Evolutionary conservation across 2,329 filamentous ascomycete species (phyloP).

Genomic region (Penicillium sp.): DNA sequence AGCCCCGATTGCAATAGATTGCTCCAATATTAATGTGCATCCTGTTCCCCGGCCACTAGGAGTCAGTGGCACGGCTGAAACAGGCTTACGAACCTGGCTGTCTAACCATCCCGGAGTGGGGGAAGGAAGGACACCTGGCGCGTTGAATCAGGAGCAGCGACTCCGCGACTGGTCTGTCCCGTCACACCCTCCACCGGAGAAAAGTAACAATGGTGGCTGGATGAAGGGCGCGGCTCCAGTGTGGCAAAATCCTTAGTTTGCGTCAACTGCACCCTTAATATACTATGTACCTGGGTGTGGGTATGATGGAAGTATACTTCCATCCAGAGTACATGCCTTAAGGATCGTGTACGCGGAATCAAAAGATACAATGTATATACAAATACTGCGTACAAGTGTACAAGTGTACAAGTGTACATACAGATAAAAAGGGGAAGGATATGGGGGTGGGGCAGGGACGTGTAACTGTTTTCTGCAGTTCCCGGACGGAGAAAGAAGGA

Average conservation of each 20-base stretch:
- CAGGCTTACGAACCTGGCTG: slow-evolving; percentile 12
- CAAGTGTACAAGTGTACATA: neutral
- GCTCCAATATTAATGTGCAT: neutral
- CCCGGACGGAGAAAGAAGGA: slow-evolving; percentile 14
- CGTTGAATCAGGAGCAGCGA: neutral
- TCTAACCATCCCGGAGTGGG: neutral
- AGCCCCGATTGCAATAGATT: slow-evolving; percentile 24
- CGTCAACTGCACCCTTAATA: slow-evolving; percentile 8
- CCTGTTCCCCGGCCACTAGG: neutral
- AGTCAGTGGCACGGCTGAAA: slow-evolving; percentile 22
- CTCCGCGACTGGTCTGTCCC: neutral
- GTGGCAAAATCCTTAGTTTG: slow-evolving; percentile 18
- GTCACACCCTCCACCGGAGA: neutral
- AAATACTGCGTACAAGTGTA: too few relatives aligned
- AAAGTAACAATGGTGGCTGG: slow-evolving; percentile 13
- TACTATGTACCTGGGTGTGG: neutral
- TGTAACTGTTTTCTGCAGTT: slow-evolving; percentile 17
- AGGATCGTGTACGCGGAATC: slow-evolving; percentile 8
- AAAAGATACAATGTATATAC: slow-evolving; percentile 12
- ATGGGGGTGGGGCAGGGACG: slow-evolving; percentile 23
- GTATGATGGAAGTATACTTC: too few relatives aligned
- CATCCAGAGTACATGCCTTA: neutral
- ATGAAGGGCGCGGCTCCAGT: slow-evolving; percentile 17
- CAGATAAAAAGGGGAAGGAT: neutral
- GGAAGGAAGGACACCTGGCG: neutral